Evolutionary conservation across 345 rosid genomes (phyloP).

Genomic region (Microcos paniculata): DNA sequence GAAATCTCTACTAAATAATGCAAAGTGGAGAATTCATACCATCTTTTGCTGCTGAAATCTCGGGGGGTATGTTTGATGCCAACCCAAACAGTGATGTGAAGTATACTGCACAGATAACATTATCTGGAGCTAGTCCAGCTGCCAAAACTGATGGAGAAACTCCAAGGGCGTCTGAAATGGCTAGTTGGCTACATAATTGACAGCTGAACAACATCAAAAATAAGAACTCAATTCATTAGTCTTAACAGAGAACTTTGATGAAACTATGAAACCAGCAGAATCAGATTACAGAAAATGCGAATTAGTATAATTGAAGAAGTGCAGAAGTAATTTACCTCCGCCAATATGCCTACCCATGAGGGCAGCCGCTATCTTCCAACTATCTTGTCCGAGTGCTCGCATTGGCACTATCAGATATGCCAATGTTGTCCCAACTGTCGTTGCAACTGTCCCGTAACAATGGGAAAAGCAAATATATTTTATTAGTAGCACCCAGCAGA

Average conservation of each 20-base stretch:
- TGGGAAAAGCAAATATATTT: no score
- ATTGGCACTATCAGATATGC: constrained; percentile 81
- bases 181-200: constrained; percentile 89
- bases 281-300: no score
- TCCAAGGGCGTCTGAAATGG: constrained; percentile 68
- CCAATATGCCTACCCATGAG: constrained; percentile 94
- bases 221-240: constrained; percentile 14
- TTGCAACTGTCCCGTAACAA: no score
- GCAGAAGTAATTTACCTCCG: constrained; percentile 49
- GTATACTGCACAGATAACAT: constrained; percentile 82
- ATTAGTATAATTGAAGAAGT: neutral
- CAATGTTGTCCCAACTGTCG: constrained; percentile 68
- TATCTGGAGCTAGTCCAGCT: constrained; percentile 88
- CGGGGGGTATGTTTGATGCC: constrained; percentile 70
- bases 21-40: no score
- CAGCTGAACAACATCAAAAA: constrained; percentile 46
- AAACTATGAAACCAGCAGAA: neutral
- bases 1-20: no score
- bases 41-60: no score
- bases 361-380: constrained; percentile 97
- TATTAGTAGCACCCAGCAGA: no score
- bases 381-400: constrained; percentile 79
- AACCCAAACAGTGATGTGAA: constrained; percentile 80
- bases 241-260: neutral
- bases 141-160: constrained; percentile 73